Percentiles rank a stretch among this genome's conserved stretches.
Conservation (phyloP, 73 alveolate genomes). For the Blepharisma stoltei region DNA sequence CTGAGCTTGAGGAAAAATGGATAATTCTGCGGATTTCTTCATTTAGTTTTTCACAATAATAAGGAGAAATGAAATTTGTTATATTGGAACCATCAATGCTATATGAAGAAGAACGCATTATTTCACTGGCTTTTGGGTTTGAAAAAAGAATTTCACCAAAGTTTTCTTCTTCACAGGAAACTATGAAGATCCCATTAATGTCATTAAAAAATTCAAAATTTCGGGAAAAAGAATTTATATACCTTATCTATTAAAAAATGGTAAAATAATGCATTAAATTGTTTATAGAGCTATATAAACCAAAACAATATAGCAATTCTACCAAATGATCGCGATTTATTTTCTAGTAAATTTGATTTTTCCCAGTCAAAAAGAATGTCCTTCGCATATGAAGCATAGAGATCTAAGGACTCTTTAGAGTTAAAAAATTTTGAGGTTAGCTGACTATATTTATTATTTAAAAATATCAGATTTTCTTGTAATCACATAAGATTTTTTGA, state of each 20-base stretch:
- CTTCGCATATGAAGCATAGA: neutral
- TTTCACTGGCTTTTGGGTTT: neutral
- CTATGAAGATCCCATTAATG: neutral
- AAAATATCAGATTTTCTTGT: neutral
- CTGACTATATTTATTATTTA: neutral
- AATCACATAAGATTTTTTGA: neutral
- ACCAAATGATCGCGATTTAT: neutral
- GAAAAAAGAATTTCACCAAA: neutral
- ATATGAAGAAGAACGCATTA: neutral
- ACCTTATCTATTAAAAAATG: too few species aligned
- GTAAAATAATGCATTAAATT: too few species aligned
- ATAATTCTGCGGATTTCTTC: too few species aligned
- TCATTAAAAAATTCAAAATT: neutral
- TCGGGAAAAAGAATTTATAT: neutral
- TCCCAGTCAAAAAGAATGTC: neutral
- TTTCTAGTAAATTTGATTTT: neutral
- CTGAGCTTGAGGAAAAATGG: too few species aligned
- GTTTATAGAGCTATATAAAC: too few species aligned
- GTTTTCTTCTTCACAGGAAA: neutral
- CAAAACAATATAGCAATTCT: too few species aligned
- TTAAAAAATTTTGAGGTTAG: neutral
- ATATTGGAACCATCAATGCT: too few species aligned
- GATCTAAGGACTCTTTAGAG: neutral
- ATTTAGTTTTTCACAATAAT: too few species aligned
- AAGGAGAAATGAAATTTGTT: too few species aligned